These are phyloP conservation scores for Penicillium flavigenum DNA, from an alignment of 495 filamentous ascomycete species.

Conservation along the genomic window DNA sequence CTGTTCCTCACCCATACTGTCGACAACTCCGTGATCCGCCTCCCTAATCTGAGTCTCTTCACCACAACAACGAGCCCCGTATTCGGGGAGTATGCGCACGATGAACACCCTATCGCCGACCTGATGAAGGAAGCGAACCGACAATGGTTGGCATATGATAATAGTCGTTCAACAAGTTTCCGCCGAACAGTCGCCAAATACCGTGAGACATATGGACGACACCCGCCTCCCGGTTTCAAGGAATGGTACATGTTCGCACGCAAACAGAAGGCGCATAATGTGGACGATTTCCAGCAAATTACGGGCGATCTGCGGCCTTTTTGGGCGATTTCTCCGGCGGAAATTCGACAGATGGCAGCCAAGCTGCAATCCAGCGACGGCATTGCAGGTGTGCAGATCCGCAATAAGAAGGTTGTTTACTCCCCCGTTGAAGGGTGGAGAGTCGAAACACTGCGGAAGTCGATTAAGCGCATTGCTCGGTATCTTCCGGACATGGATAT, in stretches of 20 bases:
- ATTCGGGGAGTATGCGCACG: constrained; percentile 16
- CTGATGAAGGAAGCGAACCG: constrained; percentile 23
- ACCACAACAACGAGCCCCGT: constrained; percentile 6
- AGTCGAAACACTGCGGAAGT: constrained; percentile 57
- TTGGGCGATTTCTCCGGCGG: constrained; percentile 59
- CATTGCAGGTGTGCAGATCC: constrained; percentile 55
- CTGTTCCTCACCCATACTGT: constrained; percentile 15
- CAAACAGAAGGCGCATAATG: constrained; percentile 56
- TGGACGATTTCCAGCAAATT: constrained; percentile 74
- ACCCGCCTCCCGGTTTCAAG: constrained; percentile 72
- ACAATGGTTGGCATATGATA: constrained; percentile 20
- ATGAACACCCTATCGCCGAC: constrained; percentile 21
- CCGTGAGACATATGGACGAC: constrained; percentile 60
- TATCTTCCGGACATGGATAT: constrained; percentile 71
- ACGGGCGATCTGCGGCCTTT: constrained; percentile 69
- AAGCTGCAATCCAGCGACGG: constrained; percentile 51
- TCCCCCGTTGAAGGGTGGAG: constrained; percentile 60
- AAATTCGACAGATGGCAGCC: constrained; percentile 53
- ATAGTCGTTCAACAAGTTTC: constrained; percentile 33
- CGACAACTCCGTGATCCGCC: constrained; percentile 12
- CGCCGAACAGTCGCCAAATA: constrained; percentile 61
- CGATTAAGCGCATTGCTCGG: constrained; percentile 57
- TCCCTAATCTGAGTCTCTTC: constrained; percentile 13
- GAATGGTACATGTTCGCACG: constrained; percentile 67
- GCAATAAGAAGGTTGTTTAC: constrained; percentile 52